These are phyloP conservation scores for Naganishia onofrii DNA, from an alignment of 768 basidiomycete genomes.

Conservation along the genomic window DNA sequence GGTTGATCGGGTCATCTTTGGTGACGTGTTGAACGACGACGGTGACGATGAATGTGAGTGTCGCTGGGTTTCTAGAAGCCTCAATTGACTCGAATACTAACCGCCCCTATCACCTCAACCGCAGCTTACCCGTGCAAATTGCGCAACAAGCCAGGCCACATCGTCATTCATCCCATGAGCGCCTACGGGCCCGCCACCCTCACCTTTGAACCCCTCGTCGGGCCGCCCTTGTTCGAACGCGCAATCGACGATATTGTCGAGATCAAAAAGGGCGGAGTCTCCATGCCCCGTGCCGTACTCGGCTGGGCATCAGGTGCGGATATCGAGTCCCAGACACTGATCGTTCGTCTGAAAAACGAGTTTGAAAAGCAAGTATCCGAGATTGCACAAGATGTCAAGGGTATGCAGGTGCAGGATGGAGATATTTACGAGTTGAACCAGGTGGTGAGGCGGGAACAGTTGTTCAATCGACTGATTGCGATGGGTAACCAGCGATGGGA, in stretches of 20 bases:
- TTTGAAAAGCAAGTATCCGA: conserved; percentile 35
- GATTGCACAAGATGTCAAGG: conserved; percentile 34
- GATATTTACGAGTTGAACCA: conserved; percentile 48
- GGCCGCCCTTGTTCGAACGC: conserved; percentile 35
- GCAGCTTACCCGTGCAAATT: conserved; percentile 53
- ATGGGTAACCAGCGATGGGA: conserved; percentile 54
- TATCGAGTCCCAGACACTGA: conserved; percentile 52
- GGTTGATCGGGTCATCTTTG: conserved; percentile 51
- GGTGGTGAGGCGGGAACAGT: conserved; percentile 52
- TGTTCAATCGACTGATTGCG: conserved; percentile 52
- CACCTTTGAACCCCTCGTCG: conserved; percentile 35
- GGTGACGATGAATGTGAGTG: conserved; percentile 45
- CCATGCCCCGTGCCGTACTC: conserved; percentile 52
- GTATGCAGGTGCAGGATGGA: conserved; percentile 40
- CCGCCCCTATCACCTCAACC: not conserved
- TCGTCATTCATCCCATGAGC: conserved; percentile 46
- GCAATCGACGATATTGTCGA: conserved; percentile 54
- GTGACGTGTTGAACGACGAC: conserved; percentile 50
- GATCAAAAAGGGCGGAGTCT: conserved; percentile 53
- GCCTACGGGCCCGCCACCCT: conserved; percentile 36
- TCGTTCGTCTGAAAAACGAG: conserved; percentile 50
- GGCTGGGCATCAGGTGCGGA: conserved; percentile 53
- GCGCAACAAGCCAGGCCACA: conserved; percentile 49
- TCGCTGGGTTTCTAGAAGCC: not conserved
- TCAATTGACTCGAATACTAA: not conserved